Evolutionary conservation across 805 yeast species (phyloP).

Genomic region (Metschnikowia peoriensis): DNA sequence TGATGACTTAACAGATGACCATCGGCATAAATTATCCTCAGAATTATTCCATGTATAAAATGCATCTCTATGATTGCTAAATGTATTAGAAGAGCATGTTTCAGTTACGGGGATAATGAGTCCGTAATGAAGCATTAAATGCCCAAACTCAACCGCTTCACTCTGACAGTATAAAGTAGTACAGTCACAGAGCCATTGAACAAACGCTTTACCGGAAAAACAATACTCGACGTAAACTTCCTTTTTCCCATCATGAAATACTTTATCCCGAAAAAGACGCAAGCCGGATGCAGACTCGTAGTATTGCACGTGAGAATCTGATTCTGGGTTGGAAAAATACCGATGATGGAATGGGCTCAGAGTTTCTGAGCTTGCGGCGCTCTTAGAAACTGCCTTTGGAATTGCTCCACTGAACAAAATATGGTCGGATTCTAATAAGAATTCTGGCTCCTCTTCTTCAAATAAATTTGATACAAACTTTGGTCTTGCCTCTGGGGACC

Average conservation of each 20-base stretch:
- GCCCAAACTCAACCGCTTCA: slow-evolving; percentile 55
- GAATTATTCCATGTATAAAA: slow-evolving; percentile 40
- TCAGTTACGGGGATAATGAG: slow-evolving; percentile 48
- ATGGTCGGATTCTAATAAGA: slow-evolving; percentile 3
- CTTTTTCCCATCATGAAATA: slow-evolving; percentile 25
- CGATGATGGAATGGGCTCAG: slow-evolving; percentile 63
- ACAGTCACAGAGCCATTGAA: slow-evolving; percentile 91
- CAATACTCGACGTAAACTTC: slow-evolving; percentile 38
- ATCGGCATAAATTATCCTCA: slow-evolving; percentile 40
- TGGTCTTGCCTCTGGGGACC: slow-evolving; percentile 56
- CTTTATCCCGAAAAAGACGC: slow-evolving; percentile 49
- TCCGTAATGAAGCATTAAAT: slow-evolving; percentile 45
- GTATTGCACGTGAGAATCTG: slow-evolving; percentile 78
- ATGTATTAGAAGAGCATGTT: slow-evolving; percentile 25
- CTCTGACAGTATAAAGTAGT: slow-evolving; percentile 59
- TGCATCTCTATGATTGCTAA: slow-evolving; percentile 33
- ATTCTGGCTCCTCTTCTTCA: slow-evolving; percentile 4
- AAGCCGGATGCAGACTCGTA: slow-evolving; percentile 67
- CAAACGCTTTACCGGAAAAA: slow-evolving; percentile 71
- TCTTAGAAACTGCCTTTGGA: neutral
- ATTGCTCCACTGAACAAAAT: slow-evolving; percentile 5
- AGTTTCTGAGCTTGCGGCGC: neutral
- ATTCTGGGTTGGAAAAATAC: slow-evolving; percentile 85
- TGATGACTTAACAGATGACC: slow-evolving; percentile 23
- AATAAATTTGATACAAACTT: slow-evolving; percentile 32